phyloP scores from a whole-genome alignment of 441 rosid species.

The Raphanus hybrid region DNA sequence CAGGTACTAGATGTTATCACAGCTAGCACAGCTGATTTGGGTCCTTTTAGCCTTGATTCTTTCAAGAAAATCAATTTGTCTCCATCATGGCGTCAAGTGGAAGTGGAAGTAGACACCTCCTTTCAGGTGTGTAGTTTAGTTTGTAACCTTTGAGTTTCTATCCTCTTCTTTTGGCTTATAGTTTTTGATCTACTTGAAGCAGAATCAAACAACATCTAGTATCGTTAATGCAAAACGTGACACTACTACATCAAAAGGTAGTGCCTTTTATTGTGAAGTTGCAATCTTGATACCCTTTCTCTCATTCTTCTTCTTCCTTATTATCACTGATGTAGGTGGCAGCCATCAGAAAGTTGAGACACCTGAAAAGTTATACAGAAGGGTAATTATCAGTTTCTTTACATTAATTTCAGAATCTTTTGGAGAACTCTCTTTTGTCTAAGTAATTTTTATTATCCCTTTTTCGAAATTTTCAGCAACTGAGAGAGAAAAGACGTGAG shows the following conservation, averaged over 20 bases:
- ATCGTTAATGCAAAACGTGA: constrained; percentile 47
- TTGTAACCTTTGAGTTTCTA: neutral
- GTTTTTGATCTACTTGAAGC: constrained; percentile 39
- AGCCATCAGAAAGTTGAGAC: constrained; percentile 53
- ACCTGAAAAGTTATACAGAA: constrained; percentile 70
- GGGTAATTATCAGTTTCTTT: constrained; percentile 55
- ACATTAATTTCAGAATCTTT: too few relatives aligned
- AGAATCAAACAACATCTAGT: constrained; percentile 52
- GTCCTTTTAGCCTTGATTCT: constrained; percentile 82
- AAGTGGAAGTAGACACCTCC: constrained; percentile 46
- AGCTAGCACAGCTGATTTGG: constrained; percentile 78
- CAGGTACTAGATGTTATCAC: constrained; percentile 76
- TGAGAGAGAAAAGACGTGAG: constrained; percentile 84
- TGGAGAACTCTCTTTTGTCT: too few relatives aligned
- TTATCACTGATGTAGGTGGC: constrained; percentile 49
- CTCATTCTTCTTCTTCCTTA: constrained; percentile 27
- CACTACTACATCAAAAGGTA: constrained; percentile 45
- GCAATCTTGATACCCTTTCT: constrained; percentile 13
- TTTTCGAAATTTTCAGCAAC: constrained; percentile 57
- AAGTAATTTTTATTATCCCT: too few relatives aligned
- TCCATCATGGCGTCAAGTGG: constrained; percentile 75
- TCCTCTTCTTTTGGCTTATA: neutral
- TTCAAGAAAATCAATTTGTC: constrained; percentile 74
- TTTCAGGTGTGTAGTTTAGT: constrained; percentile 58
- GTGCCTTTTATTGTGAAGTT: constrained; percentile 24